A percentile compares a stretch with the other conserved stretches of the same genome.
Conservation (phyloP, 495 filamentous ascomycete species). For the Tetracladium setigerum region DNA sequence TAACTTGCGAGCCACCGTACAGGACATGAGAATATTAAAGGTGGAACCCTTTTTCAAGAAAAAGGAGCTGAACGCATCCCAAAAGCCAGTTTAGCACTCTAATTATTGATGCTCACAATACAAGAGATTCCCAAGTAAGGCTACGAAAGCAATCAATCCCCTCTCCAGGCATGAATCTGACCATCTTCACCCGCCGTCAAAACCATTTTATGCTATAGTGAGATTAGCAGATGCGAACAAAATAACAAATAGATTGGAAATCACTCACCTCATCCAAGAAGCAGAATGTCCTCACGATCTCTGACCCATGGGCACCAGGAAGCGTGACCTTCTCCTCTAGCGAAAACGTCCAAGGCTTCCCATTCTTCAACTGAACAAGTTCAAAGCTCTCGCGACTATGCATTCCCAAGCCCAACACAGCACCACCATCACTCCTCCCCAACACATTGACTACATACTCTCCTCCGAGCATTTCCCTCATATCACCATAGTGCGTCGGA, state of each 20-base stretch:
- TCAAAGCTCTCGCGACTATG: conserved; percentile 61
- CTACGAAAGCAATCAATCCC: conserved; percentile 8
- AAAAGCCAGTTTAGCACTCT: too few species aligned
- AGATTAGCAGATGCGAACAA: conserved; percentile 11
- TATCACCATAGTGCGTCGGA: conserved; percentile 64
- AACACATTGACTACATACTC: conserved; percentile 78
- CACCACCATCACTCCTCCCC: conserved; percentile 43
- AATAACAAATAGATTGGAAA: not conserved
- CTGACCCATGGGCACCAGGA: conserved; percentile 71
- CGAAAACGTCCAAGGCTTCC: conserved; percentile 53
- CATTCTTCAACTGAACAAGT: conserved; percentile 54
- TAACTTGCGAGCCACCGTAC: too few species aligned
- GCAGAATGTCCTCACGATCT: conserved; percentile 75
- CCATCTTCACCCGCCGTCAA: conserved; percentile 80
- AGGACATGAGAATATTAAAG: too few species aligned
- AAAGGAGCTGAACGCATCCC: too few species aligned
- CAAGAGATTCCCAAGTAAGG: too few species aligned
- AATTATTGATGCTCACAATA: too few species aligned
- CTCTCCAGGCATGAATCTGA: conserved; percentile 55
- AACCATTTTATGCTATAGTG: conserved; percentile 50
- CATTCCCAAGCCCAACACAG: conserved; percentile 53
- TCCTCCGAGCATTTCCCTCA: conserved; percentile 60
- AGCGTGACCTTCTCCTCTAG: conserved; percentile 54
- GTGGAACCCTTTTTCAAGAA: too few species aligned
- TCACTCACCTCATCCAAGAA: conserved; percentile 56